A percentile compares a stretch with the other conserved stretches of the same genome.
Conservation (phyloP, 306 rosid genomes). For the Delonix regia region DNA sequence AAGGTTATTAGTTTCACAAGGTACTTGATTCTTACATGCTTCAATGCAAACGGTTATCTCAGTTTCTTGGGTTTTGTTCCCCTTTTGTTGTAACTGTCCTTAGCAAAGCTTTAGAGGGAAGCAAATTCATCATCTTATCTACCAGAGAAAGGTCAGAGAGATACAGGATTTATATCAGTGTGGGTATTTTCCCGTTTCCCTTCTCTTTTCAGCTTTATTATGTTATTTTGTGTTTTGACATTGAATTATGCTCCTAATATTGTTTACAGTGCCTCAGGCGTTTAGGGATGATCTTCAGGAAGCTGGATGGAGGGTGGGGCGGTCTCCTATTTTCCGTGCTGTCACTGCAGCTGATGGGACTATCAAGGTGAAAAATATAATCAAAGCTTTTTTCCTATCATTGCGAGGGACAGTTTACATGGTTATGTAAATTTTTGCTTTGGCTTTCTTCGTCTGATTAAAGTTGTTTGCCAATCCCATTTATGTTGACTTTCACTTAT, state of each 20-base stretch:
- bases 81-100: slow-evolving; percentile 27
- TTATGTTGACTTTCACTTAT: neutral
- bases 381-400: neutral
- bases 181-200: slow-evolving; percentile 35
- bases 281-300: slow-evolving; percentile 85
- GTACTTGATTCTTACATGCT: neutral
- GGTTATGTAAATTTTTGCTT: neutral
- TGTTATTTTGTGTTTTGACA: neutral
- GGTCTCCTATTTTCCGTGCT: slow-evolving; percentile 69
- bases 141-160: slow-evolving; percentile 81
- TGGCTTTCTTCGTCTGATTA: neutral
- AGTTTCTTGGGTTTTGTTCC: neutral
- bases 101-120: slow-evolving; percentile 88
- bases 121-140: slow-evolving; percentile 86
- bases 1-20: neutral
- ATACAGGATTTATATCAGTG: slow-evolving; percentile 74
- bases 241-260: neutral
- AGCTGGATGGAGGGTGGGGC: slow-evolving; percentile 94
- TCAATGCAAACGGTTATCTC: neutral
- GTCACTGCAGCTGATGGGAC: slow-evolving; percentile 94
- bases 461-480: neutral
- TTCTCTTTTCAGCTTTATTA: neutral
- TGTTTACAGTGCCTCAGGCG: slow-evolving; percentile 72
- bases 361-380: slow-evolving; percentile 59
- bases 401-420: neutral